A percentile compares a stretch with the other conserved stretches of the same genome.
These are phyloP conservation scores for Aspergillus taichungensis DNA, from an alignment of 495 filamentous ascomycete species.

Conservation along the genomic window DNA sequence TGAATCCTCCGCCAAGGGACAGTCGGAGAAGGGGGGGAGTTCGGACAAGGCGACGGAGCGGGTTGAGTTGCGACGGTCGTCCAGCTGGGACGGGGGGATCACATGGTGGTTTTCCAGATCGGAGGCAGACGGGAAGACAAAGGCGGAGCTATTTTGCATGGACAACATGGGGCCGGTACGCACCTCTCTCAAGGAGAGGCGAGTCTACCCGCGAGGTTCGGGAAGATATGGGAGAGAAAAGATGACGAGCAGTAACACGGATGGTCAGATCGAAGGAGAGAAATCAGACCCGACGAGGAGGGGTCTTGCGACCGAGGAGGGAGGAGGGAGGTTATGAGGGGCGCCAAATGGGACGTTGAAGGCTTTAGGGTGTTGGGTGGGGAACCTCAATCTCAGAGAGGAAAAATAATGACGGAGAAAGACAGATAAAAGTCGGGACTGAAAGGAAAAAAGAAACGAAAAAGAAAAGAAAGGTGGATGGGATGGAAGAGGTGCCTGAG, in stretches of 20 bases:
- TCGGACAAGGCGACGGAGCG: constrained; percentile 16
- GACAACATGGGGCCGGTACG: constrained; percentile 32
- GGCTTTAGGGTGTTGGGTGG: neutral
- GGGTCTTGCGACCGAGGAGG: no score
- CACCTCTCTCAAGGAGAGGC: neutral
- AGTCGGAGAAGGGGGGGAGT: constrained; percentile 15
- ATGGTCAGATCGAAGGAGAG: constrained; percentile 2
- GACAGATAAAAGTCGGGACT: neutral
- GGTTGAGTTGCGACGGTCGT: constrained; percentile 10
- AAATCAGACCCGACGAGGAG: neutral
- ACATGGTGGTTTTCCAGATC: constrained; percentile 9
- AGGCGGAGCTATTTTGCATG: constrained; percentile 30
- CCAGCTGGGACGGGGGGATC: constrained; percentile 1
- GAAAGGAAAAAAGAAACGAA: neutral
- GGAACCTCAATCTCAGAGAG: neutral
- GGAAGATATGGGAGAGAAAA: neutral
- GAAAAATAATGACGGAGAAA: neutral
- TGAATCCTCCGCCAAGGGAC: constrained; percentile 18
- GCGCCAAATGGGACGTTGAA: no score
- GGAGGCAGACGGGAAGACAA: constrained; percentile 13
- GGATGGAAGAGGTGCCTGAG: constrained; percentile 3
- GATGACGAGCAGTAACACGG: neutral
- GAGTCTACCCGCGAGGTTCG: neutral
- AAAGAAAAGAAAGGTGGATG: neutral
- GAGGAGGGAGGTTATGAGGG: no score